Percentiles rank a stretch among this genome's conserved stretches.
Evolutionary conservation across 345 rosid species (phyloP).

Genomic region (Sisymbrium altissimum): DNA sequence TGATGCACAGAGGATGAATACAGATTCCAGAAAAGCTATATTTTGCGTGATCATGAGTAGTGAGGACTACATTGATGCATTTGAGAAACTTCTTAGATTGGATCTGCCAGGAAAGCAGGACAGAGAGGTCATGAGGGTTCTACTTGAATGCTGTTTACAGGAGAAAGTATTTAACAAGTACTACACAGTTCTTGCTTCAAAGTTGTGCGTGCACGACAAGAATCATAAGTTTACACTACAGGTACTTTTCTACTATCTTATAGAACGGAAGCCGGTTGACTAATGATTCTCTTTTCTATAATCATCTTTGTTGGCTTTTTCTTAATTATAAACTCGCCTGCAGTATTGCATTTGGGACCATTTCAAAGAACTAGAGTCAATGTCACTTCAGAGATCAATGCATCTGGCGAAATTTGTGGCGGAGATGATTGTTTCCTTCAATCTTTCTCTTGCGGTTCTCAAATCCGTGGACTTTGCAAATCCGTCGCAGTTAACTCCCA

Average conservation of each 20-base stretch:
- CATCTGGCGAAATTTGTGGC: conserved; percentile 80
- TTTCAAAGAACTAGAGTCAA: conserved; percentile 73
- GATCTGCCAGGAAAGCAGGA: conserved; percentile 88
- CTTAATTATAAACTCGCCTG: background rate
- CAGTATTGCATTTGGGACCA: conserved; percentile 95
- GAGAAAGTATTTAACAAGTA: conserved; percentile 87
- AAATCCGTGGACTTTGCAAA: conserved; percentile 62
- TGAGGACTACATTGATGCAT: conserved; percentile 88
- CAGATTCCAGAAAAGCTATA: conserved; percentile 85
- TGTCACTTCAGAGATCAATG: conserved; percentile 74
- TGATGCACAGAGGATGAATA: conserved; percentile 86
- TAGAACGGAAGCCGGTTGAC: background rate
- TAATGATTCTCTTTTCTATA: background rate
- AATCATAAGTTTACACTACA: conserved; percentile 86
- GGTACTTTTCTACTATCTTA: conserved; percentile 38
- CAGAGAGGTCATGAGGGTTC: conserved; percentile 89
- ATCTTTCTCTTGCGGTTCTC: conserved; percentile 68
- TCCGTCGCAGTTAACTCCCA: conserved; percentile 51
- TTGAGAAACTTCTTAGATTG: conserved; percentile 81
- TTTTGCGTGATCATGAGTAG: conserved; percentile 94
- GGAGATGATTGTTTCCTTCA: conserved; percentile 71
- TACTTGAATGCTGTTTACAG: conserved; percentile 83
- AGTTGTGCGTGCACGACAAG: conserved; percentile 81
- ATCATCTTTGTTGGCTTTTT: background rate
- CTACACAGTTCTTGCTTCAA: conserved; percentile 68